Base-by-base conservation (phyloP, 2,329 filamentous ascomycete species). In the Phialemoniopsis sp. region DNA sequence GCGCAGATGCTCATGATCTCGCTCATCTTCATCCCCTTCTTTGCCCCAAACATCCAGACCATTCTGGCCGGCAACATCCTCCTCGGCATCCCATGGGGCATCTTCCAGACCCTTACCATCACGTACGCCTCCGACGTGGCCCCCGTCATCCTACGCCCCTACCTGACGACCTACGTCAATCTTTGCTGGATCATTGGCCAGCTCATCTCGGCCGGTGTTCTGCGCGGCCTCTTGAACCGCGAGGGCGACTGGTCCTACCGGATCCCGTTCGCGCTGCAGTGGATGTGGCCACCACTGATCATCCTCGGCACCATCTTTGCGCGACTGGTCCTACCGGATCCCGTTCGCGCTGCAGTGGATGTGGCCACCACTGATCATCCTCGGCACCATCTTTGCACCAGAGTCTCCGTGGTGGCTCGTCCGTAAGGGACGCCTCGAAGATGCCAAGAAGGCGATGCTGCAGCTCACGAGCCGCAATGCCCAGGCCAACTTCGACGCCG, bases 321-420 rank as follows among this genome's bases (percentile, higher is more conserved):
- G 5, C 67, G n/a, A n/a, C n/a, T n/a, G n/a, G n/a, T n/a, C n/a
- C n/a, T n/a, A n/a, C n/a, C n/a, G 72, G 47, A 69, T 76, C 34
- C 73, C 73, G 2, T 74, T 70, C 43, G 73, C 71, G 3, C 54
- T 78, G 9, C 75, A 79, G 55, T 79, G 75, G 74, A 71, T 78
- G 59, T 78, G 74, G 68, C 68, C 69, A 0, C 54, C 63, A 1
- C 51, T 74, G 2, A 43, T 72, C 5, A 48, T 64, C 0, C 70
- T 72, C 16, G 53, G 53, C 5, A 56, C 62, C 9, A 41, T 50
- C 18, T 58, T 68, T 32, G 63, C 64, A 5, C 67, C 67, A 2
- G 67, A 70, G 39, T 64, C 59, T 4, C 67, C 67, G 3, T 70
- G 67, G 63, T 68, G 59, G 55, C 56, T 65, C 4, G 59, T 68